These are phyloP conservation scores for Suhomyces panamericanus DNA, from an alignment of 1,139 yeast species.

Conservation along the genomic window DNA sequence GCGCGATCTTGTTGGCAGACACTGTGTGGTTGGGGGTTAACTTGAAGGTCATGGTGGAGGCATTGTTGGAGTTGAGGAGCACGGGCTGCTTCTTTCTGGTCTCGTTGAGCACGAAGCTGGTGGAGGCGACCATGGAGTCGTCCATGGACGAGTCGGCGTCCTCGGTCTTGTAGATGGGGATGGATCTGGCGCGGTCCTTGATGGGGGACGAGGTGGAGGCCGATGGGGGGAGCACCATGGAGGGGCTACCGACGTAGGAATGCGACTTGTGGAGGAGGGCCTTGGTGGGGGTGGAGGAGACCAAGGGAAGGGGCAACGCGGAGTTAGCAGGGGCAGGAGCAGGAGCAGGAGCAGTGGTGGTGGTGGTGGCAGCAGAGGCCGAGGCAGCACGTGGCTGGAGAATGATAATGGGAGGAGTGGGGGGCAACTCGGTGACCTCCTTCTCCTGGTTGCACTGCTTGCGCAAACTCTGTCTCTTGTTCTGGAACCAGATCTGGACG, in stretches of 20 bases:
- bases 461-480: slow-evolving; percentile 82
- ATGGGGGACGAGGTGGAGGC: slow-evolving; percentile 23
- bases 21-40: slow-evolving; percentile 29
- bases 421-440: slow-evolving; percentile 48
- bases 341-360: no score
- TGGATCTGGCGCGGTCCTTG: slow-evolving; percentile 25
- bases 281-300: slow-evolving; percentile 31
- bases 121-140: slow-evolving; percentile 21
- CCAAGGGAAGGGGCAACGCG: slow-evolving; percentile 15
- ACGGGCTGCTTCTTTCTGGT: slow-evolving; percentile 44
- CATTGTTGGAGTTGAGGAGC: slow-evolving; percentile 32
- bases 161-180: slow-evolving; percentile 18
- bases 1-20: slow-evolving; percentile 13
- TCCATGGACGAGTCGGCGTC: slow-evolving; percentile 25
- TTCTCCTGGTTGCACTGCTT: slow-evolving; percentile 45
- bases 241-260: slow-evolving; percentile 28
- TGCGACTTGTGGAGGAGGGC: slow-evolving; percentile 29
- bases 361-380: no score
- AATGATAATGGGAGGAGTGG: slow-evolving; percentile 33
- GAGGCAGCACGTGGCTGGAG: slow-evolving; percentile 13
- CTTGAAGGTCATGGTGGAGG: slow-evolving; percentile 45
- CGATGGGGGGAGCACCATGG: slow-evolving; percentile 9
- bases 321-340: not conserved
- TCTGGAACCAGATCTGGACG: slow-evolving; percentile 97
- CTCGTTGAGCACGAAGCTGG: slow-evolving; percentile 31